Conservation (phyloP, 2,329 filamentous ascomycete genomes). For the Dryadomyces sulphureus region DNA sequence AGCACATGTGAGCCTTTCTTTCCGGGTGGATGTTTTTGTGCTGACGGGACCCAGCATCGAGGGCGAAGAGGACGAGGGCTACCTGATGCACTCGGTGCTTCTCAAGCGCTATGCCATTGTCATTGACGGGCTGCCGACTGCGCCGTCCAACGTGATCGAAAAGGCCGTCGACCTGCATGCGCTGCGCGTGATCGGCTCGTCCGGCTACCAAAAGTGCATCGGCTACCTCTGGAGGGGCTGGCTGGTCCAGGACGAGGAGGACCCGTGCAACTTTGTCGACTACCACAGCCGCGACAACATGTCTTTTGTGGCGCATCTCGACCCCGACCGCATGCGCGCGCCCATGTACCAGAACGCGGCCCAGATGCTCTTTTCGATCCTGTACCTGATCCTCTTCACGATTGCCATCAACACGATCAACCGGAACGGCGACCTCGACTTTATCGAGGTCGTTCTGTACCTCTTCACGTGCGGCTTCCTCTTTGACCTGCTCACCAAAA, state of each 20-base stretch:
- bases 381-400: constrained; percentile 78
- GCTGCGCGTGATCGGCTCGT: constrained; percentile 73
- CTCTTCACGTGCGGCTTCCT: constrained; percentile 84
- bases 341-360: constrained; percentile 86
- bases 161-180: constrained; percentile 89
- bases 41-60: constrained; percentile 50
- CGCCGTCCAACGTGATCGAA: constrained; percentile 78
- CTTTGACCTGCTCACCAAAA: constrained; percentile 72
- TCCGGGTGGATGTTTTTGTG: not conserved
- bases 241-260: constrained; percentile 89
- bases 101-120: constrained; percentile 81
- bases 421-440: constrained; percentile 64
- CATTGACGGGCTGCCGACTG: constrained; percentile 53
- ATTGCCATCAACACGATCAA: constrained; percentile 92
- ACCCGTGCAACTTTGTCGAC: constrained; percentile 77
- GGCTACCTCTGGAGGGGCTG: constrained; percentile 87
- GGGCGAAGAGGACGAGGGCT: constrained; percentile 60
- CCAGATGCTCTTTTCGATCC: constrained; percentile 69
- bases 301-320: constrained; percentile 66
- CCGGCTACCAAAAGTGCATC: constrained; percentile 93
- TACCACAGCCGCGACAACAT: constrained; percentile 72
- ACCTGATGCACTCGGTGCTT: constrained; percentile 66
- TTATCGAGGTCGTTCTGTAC: constrained; percentile 73
- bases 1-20: constrained; percentile 36
- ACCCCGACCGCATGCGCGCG: constrained; percentile 87